Percentiles rank a stretch among this genome's conserved stretches.
phyloP scores from a whole-genome alignment of 441 rosid species.

The Capsella rubella region DNA sequence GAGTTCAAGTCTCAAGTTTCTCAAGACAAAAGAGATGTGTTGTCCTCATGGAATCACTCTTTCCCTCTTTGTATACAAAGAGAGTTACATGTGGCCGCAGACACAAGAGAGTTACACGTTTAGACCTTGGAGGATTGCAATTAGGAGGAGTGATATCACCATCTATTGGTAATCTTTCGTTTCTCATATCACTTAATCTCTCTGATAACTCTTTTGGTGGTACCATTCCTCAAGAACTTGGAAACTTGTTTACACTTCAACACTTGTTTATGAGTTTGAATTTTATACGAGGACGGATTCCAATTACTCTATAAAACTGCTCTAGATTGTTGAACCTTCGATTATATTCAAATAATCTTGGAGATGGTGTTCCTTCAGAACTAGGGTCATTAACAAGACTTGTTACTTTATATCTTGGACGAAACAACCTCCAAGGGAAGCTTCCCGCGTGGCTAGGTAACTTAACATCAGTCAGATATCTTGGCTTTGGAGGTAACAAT shows the following conservation, averaged over 20 bases:
- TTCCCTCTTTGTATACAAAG: conserved; percentile 11
- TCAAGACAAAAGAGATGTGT: not conserved
- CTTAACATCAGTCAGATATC: not conserved
- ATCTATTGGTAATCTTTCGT: conserved; percentile 39
- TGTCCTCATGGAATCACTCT: conserved; percentile 21
- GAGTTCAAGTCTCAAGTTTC: not conserved
- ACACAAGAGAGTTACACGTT: conserved; percentile 12
- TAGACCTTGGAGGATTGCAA: conserved; percentile 15
- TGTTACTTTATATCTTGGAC: too few relatives aligned
- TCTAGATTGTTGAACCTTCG: too few relatives aligned
- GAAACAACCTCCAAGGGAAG: too few relatives aligned
- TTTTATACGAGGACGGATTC: too few relatives aligned
- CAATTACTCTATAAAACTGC: too few relatives aligned
- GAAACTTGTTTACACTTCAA: conserved; percentile 27
- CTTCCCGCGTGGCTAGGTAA: not conserved
- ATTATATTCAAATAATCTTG: too few relatives aligned
- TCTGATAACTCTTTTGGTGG: conserved; percentile 22
- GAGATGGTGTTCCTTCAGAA: too few relatives aligned
- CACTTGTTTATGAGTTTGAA: not conserved
- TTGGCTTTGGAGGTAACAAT: not conserved
- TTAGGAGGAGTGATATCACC: conserved; percentile 37
- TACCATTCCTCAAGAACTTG: conserved; percentile 26
- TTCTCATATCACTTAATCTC: conserved; percentile 25
- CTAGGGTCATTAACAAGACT: too few relatives aligned
- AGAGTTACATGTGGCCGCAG: conserved; percentile 28